Conservation (phyloP, 2,329 filamentous ascomycete genomes). For the Cercospora sojina region DNA sequence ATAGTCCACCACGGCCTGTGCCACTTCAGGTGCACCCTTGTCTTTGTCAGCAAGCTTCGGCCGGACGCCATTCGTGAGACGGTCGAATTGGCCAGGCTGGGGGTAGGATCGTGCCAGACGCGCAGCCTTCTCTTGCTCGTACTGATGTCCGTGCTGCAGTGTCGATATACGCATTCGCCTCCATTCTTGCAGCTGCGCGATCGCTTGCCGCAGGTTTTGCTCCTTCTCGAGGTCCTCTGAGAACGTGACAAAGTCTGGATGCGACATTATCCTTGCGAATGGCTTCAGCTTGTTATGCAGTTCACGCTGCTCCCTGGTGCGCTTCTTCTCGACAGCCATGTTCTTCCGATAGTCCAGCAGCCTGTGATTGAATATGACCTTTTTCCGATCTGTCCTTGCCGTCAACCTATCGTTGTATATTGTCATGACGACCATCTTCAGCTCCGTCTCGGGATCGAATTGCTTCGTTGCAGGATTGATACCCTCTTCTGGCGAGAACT, state of each 20-base stretch:
- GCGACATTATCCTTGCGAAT: constrained; percentile 95
- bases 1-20: constrained; percentile 35
- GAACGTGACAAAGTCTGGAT: constrained; percentile 82
- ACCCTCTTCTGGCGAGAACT: constrained; percentile 94
- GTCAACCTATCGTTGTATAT: constrained; percentile 94
- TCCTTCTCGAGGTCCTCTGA: constrained; percentile 85
- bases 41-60: constrained; percentile 28
- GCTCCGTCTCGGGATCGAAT: constrained; percentile 90
- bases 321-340: constrained; percentile 83
- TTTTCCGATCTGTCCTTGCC: constrained; percentile 88
- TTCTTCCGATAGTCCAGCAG: constrained; percentile 93
- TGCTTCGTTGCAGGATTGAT: constrained; percentile 80
- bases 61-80: constrained; percentile 32
- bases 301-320: constrained; percentile 92
- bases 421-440: constrained; percentile 97
- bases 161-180: constrained; percentile 79
- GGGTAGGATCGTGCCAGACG: constrained; percentile 61
- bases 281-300: constrained; percentile 91
- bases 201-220: constrained; percentile 85
- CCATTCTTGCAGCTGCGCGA: constrained; percentile 91
- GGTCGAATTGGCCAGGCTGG: constrained; percentile 37
- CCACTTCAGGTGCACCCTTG: constrained; percentile 29
- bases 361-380: constrained; percentile 93
- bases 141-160: constrained; percentile 83
- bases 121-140: constrained; percentile 80